A percentile compares a stretch with the other conserved stretches of the same genome.
Evolutionary conservation across 805 yeast genomes (phyloP).

Genomic region (Saccharomyces jurei): DNA sequence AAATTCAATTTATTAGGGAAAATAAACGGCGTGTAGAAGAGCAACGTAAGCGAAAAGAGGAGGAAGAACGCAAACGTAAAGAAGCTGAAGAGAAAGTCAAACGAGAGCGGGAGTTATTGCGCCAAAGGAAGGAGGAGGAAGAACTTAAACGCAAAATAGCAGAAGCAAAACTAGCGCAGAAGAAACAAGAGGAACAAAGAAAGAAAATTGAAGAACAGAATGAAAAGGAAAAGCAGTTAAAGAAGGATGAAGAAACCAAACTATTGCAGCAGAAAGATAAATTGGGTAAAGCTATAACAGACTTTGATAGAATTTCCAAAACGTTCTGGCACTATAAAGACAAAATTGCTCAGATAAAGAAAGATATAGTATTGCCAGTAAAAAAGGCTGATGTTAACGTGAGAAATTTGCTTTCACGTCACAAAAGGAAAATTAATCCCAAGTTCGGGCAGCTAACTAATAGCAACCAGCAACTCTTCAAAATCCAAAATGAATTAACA

Average conservation of each 20-base stretch:
- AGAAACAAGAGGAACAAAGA: conserved; percentile 25
- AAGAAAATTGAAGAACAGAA: conserved; percentile 13
- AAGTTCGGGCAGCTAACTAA: conserved; percentile 87
- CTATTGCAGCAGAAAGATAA: conserved; percentile 14
- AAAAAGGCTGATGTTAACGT: conserved; percentile 40
- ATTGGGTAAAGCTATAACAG: conserved; percentile 18
- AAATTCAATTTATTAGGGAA: conserved; percentile 2
- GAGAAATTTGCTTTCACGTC: conserved; percentile 47
- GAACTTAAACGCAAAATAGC: conserved; percentile 11
- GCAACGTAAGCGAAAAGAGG: conserved; percentile 4
- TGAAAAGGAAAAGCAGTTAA: conserved; percentile 14
- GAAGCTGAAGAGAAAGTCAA: conserved; percentile 1
- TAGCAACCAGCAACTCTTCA: conserved; percentile 49
- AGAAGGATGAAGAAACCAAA: conserved; percentile 8
- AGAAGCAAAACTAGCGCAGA: conserved; percentile 11
- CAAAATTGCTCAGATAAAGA: conserved; percentile 51
- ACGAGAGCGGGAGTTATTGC: not conserved
- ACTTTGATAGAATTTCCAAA: conserved; percentile 33
- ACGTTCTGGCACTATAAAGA: conserved; percentile 42
- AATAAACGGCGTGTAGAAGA: conserved; percentile 4
- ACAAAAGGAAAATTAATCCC: conserved; percentile 74
- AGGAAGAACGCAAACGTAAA: conserved; percentile 3
- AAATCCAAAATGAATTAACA: conserved; percentile 44
- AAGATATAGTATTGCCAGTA: conserved; percentile 48
- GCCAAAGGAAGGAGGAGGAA: conserved; percentile 4